Base-by-base conservation (phyloP, 2,329 filamentous ascomycete species). In the Sporothrix luriei region DNA sequence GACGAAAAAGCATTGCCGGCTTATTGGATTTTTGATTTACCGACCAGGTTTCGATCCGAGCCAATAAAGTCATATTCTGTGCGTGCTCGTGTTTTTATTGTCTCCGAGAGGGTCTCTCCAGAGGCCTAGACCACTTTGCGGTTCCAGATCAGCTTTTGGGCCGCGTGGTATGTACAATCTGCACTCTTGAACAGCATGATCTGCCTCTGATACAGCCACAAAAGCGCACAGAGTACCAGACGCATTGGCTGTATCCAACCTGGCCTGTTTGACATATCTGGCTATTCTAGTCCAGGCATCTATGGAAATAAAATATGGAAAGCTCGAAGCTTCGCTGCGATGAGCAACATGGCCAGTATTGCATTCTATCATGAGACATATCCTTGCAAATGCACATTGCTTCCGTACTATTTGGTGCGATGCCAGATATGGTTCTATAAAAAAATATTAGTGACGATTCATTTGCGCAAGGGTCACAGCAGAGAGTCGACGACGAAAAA, bases 141-240 rank as follows among this genome's bases (percentile, higher is more conserved):
- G 33, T 33, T 46, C n/a, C 21, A 24, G 38, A 48, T 26, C 38
- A 43, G 19, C 43, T 29, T 33, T 5, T 14, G 7, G 40, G 40
- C 40, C 19, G 16, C 29, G 49, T n/a, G 9, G 64, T 43, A 54
- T 29, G 64, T 43, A 54, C 48, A 33, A 66, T 54, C 64, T 19
- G n/a, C 64, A 24, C 29, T 26, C 33, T 49, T 54, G 26, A 11
- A 10, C n/a, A 40, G 48, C 64, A 54, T 66, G 64, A 66, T 66
- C 49, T 40, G 10, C 24, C 26, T 9, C 14, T 24, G 48, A 54
- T 43, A 40, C 64, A 40, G 26, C 16, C 16, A 19, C 46, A 24
- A 21, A 26, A 13, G 11, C 38, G 40, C 55, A 40, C 64, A 52
- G n/a, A 16, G 26, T 49, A 43, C 11, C 19, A 24, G 9, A 5